Base-by-base conservation (phyloP, 192 early-diverging fungal genomes). In the Podila verticillata region DNA sequence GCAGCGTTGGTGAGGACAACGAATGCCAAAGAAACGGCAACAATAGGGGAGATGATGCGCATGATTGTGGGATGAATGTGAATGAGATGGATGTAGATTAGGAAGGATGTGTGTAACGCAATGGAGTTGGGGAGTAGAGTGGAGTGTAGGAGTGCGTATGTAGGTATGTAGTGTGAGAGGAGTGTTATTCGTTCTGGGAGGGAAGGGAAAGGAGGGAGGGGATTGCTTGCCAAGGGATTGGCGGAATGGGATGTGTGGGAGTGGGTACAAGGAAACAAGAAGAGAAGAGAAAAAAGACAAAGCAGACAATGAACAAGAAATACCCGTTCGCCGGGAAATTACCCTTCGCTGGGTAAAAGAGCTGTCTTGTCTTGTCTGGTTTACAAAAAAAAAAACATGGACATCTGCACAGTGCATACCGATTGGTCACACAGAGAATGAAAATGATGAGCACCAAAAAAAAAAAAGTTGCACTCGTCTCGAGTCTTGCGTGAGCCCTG, bases 31-130 rank as follows among this genome's bases (percentile, higher is more conserved):
- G 74, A 75, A 56, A 69, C 44, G 22, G 74, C 74, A 17, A 75
- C 60, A 28, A 66, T 65, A 31, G 68, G 66, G 20, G 74, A 64
- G 61, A 75, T 47, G 51, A 75, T 28, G 57, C 67, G 74, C 74
- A 75, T 75, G 13, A 51, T 48, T 30, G 30, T 31, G 7, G 22
- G 49, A 34, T 34, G 31, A 31, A 48, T 54, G 30, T n/a, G 48
- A 31, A 48, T 56, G 63, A 12, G 28, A 36, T 36, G 39, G 32
- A 17, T 3, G 7, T 26, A 13, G 39, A 24, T 48, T 20, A 24
- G 32, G n/a, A 26, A 6, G 35, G 1, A 20, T 22, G 54, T 54
- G 32, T 56, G 49, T 35, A n/a, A n/a, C n/a, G 51, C 49, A 8
- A 64, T 24, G 28, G 13, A 28, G 35, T 57, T 57, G 62, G 30